These are phyloP conservation scores for Botrytis fragariae DNA, from an alignment of 2,329 filamentous ascomycete genomes.

Conservation along the genomic window DNA sequence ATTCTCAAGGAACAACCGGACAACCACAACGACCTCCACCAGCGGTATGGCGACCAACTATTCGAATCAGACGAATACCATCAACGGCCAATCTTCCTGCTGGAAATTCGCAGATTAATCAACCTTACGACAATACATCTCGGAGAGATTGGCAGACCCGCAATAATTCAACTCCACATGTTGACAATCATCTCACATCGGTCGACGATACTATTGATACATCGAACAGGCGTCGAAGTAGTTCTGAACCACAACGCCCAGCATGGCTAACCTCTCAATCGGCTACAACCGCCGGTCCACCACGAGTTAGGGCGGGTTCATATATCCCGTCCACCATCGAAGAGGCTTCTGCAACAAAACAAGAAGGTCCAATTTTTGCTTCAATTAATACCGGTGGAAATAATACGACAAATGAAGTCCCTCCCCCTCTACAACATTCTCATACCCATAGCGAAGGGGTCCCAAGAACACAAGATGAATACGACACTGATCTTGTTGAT, in stretches of 20 bases:
- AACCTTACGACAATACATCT: not conserved
- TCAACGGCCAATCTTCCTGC: slow-evolving; percentile 10
- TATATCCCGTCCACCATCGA: slow-evolving; percentile 20
- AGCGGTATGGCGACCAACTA: slow-evolving; percentile 29
- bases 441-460: not conserved
- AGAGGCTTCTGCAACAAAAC: slow-evolving; percentile 6
- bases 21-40: slow-evolving; percentile 11
- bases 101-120: slow-evolving; percentile 7
- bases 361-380: slow-evolving; percentile 4
- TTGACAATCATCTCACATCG: slow-evolving; percentile 8
- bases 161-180: slow-evolving; percentile 14
- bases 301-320: slow-evolving; percentile 10
- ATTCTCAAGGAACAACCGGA: not conserved
- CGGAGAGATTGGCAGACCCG: slow-evolving; percentile 2
- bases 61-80: slow-evolving; percentile 29
- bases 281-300: not conserved
- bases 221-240: slow-evolving; percentile 23
- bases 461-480: slow-evolving; percentile 41
- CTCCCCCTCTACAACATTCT: not conserved
- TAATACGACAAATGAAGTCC: not conserved
- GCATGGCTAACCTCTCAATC: slow-evolving; percentile 4
- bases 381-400: not conserved
- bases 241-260: slow-evolving; percentile 21
- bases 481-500: slow-evolving; percentile 62
- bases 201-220: not conserved